Base-by-base conservation (phyloP, 1,139 yeast genomes). In the Magnusiomyces paraingens region DNA sequence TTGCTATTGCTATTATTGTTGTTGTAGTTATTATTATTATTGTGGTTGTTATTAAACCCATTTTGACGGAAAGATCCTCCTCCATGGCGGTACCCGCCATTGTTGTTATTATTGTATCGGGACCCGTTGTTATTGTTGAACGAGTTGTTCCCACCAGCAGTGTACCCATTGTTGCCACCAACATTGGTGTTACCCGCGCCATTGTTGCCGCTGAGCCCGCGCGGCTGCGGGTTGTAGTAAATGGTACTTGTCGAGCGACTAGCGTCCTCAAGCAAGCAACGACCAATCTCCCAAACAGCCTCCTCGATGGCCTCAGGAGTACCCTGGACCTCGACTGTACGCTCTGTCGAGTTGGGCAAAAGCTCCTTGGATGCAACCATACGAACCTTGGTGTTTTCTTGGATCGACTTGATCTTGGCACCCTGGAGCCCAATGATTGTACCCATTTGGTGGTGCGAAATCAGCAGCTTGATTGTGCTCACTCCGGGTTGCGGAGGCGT, bases 361-460 rank as follows among this genome's bases (percentile, higher is more conserved):
- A 84, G 84, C 55, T 89, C 90, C 68, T 89, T 89, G 38, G 95
- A 84, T 12, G 95, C 96, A 56, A 87, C 90, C 82, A 90, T 86
- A 64, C 88, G 84, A 52, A 89, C 88, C 57, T 79, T 75, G 67
- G 75, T 84, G 48, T 73, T 73, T 56, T 82, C 84, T 71, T 89
- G 96, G 59, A 90, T 81, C 55, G 83, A 79, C 72, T 88, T 91
- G 66, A 90, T 90, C 68, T 93, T 80, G 39, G 77, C 74, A 51
- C 97, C 97, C 61, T 81, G 87, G 56, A 87, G 82, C 51, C 97
- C 97, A 68, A 90, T 90, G 54, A 90, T 80, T 11, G 95, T 84
- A 47, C 97, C 96, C 83, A 90, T 84, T 70, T 89, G 96, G 58
- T 84, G 78, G 71, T 90, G 90, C 49, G 96, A 91, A 58, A 90